phyloP scores from a whole-genome alignment of 169 alveolate species.

The Theileria orientalis region DNA sequence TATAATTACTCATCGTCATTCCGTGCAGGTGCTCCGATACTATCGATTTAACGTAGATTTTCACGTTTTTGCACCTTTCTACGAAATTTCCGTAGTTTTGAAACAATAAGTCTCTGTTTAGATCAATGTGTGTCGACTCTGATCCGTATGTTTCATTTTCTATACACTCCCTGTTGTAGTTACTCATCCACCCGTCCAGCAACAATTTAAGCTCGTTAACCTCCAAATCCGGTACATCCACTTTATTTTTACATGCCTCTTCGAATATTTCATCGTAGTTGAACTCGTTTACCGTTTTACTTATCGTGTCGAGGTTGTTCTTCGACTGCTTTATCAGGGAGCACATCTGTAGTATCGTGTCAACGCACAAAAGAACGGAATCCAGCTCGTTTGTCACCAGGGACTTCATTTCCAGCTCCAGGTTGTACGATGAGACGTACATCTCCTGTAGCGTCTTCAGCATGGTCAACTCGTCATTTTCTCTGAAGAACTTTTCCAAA shows the following conservation, averaged over 20 bases:
- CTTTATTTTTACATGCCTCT: neutral
- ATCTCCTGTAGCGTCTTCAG: constrained; percentile 58
- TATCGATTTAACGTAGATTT: neutral
- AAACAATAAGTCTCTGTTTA: neutral
- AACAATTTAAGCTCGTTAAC: neutral
- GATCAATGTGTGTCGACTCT: neutral
- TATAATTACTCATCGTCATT: constrained; percentile 36
- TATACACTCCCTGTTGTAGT: constrained; percentile 5
- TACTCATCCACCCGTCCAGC: neutral
- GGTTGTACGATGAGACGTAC: constrained; percentile 50
- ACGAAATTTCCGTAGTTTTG: neutral
- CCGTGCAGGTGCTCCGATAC: neutral
- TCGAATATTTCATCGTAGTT: constrained; percentile 2
- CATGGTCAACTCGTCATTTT: constrained; percentile 50
- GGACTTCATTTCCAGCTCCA: constrained; percentile 44
- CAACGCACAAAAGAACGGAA: constrained; percentile 39
- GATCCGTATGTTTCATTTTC: neutral
- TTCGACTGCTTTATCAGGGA: constrained; percentile 38
- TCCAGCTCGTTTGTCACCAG: constrained; percentile 54
- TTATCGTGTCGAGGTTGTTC: constrained; percentile 24
- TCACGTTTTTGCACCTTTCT: neutral
- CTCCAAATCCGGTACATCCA: neutral
- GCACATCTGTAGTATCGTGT: constrained; percentile 53
- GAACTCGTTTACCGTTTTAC: neutral
- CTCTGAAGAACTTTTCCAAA: constrained; percentile 55